Conservation (phyloP, 371 early-diverging fungal genomes). For the Mucor velutinosus region DNA sequence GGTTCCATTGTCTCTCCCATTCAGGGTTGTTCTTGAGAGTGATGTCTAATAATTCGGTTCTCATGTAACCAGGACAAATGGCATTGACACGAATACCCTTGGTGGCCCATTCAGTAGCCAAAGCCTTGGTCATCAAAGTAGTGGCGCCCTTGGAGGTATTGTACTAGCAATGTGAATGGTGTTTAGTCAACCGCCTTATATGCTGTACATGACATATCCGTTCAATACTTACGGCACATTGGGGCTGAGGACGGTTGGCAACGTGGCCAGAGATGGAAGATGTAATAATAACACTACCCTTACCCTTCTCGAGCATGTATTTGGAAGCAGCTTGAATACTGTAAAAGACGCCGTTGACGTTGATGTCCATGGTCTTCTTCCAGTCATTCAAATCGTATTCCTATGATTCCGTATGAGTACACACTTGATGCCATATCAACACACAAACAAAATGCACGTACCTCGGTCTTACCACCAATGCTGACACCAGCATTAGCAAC, state of each 20-base stretch:
- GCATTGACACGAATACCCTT: conserved; percentile 53
- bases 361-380: conserved; percentile 47
- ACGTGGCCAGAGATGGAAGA: conserved; percentile 50
- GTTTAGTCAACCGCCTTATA: background rate
- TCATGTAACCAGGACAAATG: conserved; percentile 49
- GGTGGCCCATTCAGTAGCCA: conserved; percentile 51
- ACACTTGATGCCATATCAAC: background rate
- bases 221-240: conserved; percentile 42
- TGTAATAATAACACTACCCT: conserved; percentile 47
- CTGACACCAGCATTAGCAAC: conserved; percentile 55
- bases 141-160: conserved; percentile 70
- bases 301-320: conserved; percentile 45
- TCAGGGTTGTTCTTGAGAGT: conserved; percentile 34
- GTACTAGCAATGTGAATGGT: conserved; percentile 30
- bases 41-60: conserved; percentile 48
- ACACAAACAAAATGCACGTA: conserved; percentile 5
- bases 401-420: conserved; percentile 6
- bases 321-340: conserved; percentile 44
- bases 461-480: conserved; percentile 38
- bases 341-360: conserved; percentile 52
- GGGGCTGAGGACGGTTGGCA: conserved; percentile 50
- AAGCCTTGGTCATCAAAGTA: conserved; percentile 54
- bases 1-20: conserved; percentile 34
- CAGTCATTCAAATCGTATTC: conserved; percentile 38
- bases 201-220: too few relatives aligned